A percentile compares a stretch with the other conserved stretches of the same genome.
Conservation (phyloP, 257 asterid genomes). For the Przewalskia tangutica region DNA sequence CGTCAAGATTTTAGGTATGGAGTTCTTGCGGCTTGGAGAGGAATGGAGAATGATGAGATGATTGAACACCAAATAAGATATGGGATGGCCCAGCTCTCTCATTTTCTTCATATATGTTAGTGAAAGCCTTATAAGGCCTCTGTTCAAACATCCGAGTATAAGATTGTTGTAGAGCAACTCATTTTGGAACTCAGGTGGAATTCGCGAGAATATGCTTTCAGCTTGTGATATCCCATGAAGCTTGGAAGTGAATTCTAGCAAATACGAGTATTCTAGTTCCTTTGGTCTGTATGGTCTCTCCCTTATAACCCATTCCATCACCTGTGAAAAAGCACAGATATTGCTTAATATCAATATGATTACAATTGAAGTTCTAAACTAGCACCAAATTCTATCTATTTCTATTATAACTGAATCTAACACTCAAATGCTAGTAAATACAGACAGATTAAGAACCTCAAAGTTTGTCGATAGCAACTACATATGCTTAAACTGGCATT, state of each 20-base stretch:
- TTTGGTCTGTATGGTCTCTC: constrained; percentile 77
- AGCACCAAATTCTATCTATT: neutral
- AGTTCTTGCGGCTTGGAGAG: constrained; percentile 52
- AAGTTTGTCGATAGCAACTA: neutral
- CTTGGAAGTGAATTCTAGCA: constrained; percentile 77
- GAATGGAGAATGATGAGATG: constrained; percentile 81
- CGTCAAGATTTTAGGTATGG: constrained; percentile 46
- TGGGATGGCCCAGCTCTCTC: constrained; percentile 68
- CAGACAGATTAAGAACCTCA: neutral
- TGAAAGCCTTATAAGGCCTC: constrained; percentile 57
- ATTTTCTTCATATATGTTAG: constrained; percentile 76
- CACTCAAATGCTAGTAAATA: neutral
- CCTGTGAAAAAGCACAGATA: constrained; percentile 30
- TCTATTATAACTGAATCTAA: neutral
- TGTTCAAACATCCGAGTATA: constrained; percentile 84
- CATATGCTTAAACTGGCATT: neutral
- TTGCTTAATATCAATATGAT: neutral
- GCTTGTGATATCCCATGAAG: constrained; percentile 71
- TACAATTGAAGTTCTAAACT: neutral
- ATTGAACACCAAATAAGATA: constrained; percentile 71
- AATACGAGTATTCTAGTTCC: constrained; percentile 73
- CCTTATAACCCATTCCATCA: constrained; percentile 95
- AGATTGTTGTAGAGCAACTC: constrained; percentile 74
- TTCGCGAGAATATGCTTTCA: constrained; percentile 57
- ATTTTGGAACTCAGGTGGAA: constrained; percentile 62